Evolutionary conservation across 495 filamentous ascomycete species (phyloP).

Genomic region (Lichenothelia convexa): DNA sequence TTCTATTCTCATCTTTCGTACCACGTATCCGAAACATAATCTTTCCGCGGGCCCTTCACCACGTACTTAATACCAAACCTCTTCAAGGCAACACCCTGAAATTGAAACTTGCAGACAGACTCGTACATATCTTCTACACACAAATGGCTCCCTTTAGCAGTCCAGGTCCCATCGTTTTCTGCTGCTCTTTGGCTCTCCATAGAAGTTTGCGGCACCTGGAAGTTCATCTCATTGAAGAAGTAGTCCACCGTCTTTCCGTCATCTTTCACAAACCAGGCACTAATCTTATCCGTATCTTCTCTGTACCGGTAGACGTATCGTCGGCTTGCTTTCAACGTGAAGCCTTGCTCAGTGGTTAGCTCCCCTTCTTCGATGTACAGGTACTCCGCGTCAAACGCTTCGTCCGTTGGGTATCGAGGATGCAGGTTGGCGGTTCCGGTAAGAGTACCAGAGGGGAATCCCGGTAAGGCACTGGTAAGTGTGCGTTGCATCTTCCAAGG

Average conservation of each 20-base stretch:
- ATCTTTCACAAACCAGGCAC: conserved; percentile 48
- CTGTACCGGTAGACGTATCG: conserved; percentile 40
- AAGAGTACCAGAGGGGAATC: conserved; percentile 40
- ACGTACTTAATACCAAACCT: conserved; percentile 39
- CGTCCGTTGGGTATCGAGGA: conserved; percentile 27
- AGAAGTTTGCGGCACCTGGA: conserved; percentile 7
- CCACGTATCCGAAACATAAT: conserved; percentile 29
- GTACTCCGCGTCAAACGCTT: conserved; percentile 32
- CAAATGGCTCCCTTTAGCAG: conserved; percentile 39
- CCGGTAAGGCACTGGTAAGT: conserved; percentile 26
- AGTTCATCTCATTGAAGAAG: conserved; percentile 42
- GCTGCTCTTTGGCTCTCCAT: conserved; percentile 9
- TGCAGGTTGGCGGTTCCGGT: conserved; percentile 43
- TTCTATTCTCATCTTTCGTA: no score
- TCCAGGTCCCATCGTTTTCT: conserved; percentile 26
- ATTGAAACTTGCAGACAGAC: conserved; percentile 40
- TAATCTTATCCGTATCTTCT: conserved; percentile 33
- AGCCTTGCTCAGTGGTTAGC: conserved; percentile 27
- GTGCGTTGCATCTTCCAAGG: conserved; percentile 41
- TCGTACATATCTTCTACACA: conserved; percentile 48
- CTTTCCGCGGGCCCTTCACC: conserved; percentile 49
- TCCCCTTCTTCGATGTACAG: conserved; percentile 46
- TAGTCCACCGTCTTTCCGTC: conserved; percentile 40
- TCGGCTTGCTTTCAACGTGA: conserved; percentile 14
- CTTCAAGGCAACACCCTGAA: conserved; percentile 31